Conservation (phyloP, 768 basidiomycete species). For the Tylopilus plumbeoviolaceoides region DNA sequence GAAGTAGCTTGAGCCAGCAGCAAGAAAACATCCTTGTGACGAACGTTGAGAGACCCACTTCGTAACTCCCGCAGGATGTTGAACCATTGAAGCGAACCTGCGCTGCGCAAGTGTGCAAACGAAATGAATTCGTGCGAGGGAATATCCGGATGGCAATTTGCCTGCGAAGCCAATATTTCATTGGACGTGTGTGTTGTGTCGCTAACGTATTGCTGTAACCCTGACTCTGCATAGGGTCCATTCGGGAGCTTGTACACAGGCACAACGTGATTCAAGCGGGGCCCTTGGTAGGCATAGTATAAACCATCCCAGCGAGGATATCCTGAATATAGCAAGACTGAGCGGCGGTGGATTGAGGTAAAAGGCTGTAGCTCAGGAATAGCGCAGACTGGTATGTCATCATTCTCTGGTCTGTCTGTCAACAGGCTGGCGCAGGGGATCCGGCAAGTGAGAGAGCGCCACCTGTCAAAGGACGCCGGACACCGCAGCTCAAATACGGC, state of each 20-base stretch:
- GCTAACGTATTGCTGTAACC: slow-evolving; percentile 34
- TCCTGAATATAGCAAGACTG: no score
- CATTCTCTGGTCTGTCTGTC: no score
- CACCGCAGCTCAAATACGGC: background rate
- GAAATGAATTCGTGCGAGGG: slow-evolving; percentile 43
- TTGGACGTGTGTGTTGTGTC: slow-evolving; percentile 40
- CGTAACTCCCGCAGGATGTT: slow-evolving; percentile 43
- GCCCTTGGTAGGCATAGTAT: background rate
- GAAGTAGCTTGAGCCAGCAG: slow-evolving; percentile 42
- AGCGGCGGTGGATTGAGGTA: no score
- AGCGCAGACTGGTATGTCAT: no score
- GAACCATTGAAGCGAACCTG: slow-evolving; percentile 17
- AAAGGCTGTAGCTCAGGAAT: no score
- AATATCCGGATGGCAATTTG: slow-evolving; percentile 37
- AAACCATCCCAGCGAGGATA: no score
- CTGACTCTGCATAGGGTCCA: slow-evolving; percentile 26
- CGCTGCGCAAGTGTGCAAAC: slow-evolving; percentile 44
- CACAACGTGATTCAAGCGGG: background rate
- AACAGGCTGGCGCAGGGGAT: no score
- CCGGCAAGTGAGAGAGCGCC: no score
- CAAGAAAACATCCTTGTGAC: slow-evolving; percentile 36
- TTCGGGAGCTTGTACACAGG: slow-evolving; percentile 25
- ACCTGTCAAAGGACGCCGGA: no score
- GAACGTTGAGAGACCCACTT: slow-evolving; percentile 36
- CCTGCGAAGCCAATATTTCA: slow-evolving; percentile 38